Conservation (phyloP, 139 green algal species). For the Closterium sp. region DNA sequence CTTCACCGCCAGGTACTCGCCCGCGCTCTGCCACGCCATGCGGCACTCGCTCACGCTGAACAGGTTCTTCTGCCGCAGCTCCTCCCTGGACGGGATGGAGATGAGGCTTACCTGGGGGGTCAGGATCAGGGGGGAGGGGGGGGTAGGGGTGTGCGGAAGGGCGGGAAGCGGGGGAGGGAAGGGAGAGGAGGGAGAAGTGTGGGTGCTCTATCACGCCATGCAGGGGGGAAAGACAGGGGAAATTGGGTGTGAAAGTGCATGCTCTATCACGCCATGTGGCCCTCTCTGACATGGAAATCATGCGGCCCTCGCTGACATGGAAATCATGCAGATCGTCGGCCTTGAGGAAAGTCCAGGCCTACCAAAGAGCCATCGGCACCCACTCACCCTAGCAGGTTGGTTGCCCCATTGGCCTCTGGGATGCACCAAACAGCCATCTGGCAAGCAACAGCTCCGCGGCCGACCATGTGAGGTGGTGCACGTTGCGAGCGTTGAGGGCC, state of each 20-base stretch:
- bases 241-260: background rate
- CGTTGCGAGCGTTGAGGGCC: slow-evolving; percentile 80
- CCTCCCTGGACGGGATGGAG: slow-evolving; percentile 70
- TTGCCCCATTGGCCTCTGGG: slow-evolving; percentile 64
- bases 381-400: too few relatives aligned
- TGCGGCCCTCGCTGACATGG: too few relatives aligned
- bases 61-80: slow-evolving; percentile 96
- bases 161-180: background rate
- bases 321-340: too few relatives aligned
- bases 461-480: slow-evolving; percentile 90
- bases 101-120: slow-evolving; percentile 66
- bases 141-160: background rate
- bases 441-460: slow-evolving; percentile 80
- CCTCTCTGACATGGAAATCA: too few relatives aligned
- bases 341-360: too few relatives aligned
- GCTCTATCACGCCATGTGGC: too few relatives aligned
- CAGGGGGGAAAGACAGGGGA: background rate
- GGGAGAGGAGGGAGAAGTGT: background rate
- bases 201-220: background rate
- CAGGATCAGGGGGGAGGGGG: background rate
- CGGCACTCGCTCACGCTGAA: slow-evolving; percentile 90
- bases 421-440: too few relatives aligned
- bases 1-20: slow-evolving; percentile 93
- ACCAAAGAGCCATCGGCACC: too few relatives aligned
- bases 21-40: slow-evolving; percentile 92